Evolutionary conservation across 352 stramenopile genomes (phyloP).

Genomic region (Globisporangium radiosum): DNA sequence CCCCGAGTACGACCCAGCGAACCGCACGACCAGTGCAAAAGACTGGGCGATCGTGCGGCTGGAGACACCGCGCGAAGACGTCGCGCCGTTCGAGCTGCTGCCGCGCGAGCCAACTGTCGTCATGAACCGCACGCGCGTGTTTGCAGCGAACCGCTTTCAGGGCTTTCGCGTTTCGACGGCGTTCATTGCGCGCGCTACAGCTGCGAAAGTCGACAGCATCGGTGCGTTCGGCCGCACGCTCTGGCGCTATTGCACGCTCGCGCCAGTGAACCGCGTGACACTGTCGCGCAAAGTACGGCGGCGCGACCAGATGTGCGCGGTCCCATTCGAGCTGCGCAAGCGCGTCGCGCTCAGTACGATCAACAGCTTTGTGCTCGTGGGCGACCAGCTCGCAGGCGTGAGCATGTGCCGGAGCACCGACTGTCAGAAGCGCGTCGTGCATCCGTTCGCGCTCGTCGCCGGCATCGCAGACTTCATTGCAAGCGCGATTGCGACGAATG

Average conservation of each 20-base stretch:
- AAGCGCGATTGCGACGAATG: constrained; percentile 11
- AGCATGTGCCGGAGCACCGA: constrained; percentile 10
- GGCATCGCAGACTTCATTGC: constrained; percentile 18
- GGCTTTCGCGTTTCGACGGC: constrained; percentile 13
- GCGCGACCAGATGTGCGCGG: constrained; percentile 15
- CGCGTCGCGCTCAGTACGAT: constrained; percentile 8
- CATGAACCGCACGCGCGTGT: constrained; percentile 11
- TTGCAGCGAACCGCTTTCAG: constrained; percentile 7
- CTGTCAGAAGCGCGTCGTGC: constrained; percentile 4
- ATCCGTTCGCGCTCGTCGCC: constrained; percentile 20
- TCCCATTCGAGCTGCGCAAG: constrained; percentile 10
- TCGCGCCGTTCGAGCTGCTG: constrained; percentile 19
- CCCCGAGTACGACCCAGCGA: constrained; percentile 12
- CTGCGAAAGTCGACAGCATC: constrained; percentile 5
- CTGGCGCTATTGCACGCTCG: constrained; percentile 17
- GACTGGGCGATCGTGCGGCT: constrained; percentile 24
- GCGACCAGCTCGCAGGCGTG: constrained; percentile 22
- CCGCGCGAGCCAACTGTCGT: background rate
- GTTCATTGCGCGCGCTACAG: constrained; percentile 8
- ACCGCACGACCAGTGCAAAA: constrained; percentile 1
- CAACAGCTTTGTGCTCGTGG: constrained; percentile 23
- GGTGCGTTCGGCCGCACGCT: constrained; percentile 14
- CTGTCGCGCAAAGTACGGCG: background rate
- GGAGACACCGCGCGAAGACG: constrained; percentile 1
- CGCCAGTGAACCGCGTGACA: background rate